Base-by-base conservation (phyloP, 2,329 filamentous ascomycete genomes). In the Xylaria multiplex region DNA sequence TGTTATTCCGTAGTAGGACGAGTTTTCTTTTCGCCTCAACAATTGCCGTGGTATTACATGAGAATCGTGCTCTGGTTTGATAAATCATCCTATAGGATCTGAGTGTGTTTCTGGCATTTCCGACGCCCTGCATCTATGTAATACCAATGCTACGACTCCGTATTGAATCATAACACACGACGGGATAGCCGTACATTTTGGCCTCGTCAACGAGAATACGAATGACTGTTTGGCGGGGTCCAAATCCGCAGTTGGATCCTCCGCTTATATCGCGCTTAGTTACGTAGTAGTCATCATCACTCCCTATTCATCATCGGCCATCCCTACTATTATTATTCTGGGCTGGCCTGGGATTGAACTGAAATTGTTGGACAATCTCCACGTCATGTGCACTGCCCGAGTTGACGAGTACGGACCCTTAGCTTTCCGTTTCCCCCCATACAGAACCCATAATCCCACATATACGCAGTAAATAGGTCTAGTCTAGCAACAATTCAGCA, bases 11-110 rank as follows among this genome's bases (percentile, higher is more conserved):
- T 58, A 58, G 54, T 50, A 45, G 30, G 65, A 59, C 65, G 22
- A 27, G 16, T 14, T 54, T 45, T 22, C 16, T 45, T 56, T 6
- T 49, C 24, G 16, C 37, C n/a, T 46, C n/a, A 35, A 53, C 42
- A 46, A 42, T 60, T 30, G 55, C 35, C 35, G 53, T 22, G 16
- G 66, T 71, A 74, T 70, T 70, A 72, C 61, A 69, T 71, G 70
- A 72, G 68, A 68, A 48, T 62, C 53, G 58, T 42, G 49, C 50
- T 49, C 46, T 53, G 57, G 58, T 62, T 66, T 68, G 65, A 66
- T 70, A 67, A 67, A 49, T 58, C 59, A 59, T 61, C 63, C 45
- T 32, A 30, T 16, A 27, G 42, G 55, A 50, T 37, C 49, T 66
- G 58, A 49, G 42, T 43, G 53, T 53, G 53, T 42, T 54, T 61